A percentile compares a stretch with the other conserved stretches of the same genome.
Conservation (phyloP, 2,329 filamentous ascomycete genomes). For the Aureobasidium sp. region DNA sequence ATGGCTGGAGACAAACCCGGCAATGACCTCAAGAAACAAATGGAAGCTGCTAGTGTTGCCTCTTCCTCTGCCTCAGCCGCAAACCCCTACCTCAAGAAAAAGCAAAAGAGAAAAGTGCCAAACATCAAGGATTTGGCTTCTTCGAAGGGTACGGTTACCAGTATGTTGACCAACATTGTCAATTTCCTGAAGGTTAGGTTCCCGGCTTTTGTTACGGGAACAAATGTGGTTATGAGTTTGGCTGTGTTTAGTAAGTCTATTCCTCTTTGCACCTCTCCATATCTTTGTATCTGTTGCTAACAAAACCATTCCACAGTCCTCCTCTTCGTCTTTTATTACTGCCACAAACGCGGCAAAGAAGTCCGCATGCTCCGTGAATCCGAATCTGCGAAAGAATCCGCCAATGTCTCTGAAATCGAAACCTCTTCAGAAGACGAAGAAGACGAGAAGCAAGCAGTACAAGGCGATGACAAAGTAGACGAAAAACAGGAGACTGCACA, state of each 20-base stretch:
- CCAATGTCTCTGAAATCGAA: not conserved
- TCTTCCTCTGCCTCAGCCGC: not conserved
- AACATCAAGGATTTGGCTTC: slow-evolving; percentile 72
- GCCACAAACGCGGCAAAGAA: slow-evolving; percentile 88
- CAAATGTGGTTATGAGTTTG: slow-evolving; percentile 84
- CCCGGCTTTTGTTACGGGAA: slow-evolving; percentile 75
- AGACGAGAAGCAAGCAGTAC: not conserved
- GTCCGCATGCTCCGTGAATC: slow-evolving; percentile 51
- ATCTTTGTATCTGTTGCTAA: not conserved
- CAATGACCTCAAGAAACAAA: slow-evolving; percentile 30
- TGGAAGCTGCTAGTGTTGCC: slow-evolving; percentile 23
- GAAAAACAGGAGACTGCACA: not conserved
- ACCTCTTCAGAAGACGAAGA: not conserved
- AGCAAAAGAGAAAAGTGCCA: slow-evolving; percentile 55
- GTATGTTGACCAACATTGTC: slow-evolving; percentile 82
- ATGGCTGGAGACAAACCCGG: slow-evolving; percentile 61
- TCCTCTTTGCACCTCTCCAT: slow-evolving; percentile 43
- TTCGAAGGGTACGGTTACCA: slow-evolving; percentile 77
- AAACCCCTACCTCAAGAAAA: slow-evolving; percentile 13
- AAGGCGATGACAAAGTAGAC: not conserved
- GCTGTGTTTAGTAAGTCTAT: slow-evolving; percentile 54
- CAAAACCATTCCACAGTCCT: slow-evolving; percentile 48
- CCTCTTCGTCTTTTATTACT: slow-evolving; percentile 95
- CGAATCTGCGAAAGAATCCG: not conserved
- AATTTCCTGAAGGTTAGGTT: slow-evolving; percentile 79